Percentiles rank a stretch among this genome's conserved stretches.
Evolutionary conservation across 345 rosid genomes (phyloP).

Genomic region (Citrus reticulata): DNA sequence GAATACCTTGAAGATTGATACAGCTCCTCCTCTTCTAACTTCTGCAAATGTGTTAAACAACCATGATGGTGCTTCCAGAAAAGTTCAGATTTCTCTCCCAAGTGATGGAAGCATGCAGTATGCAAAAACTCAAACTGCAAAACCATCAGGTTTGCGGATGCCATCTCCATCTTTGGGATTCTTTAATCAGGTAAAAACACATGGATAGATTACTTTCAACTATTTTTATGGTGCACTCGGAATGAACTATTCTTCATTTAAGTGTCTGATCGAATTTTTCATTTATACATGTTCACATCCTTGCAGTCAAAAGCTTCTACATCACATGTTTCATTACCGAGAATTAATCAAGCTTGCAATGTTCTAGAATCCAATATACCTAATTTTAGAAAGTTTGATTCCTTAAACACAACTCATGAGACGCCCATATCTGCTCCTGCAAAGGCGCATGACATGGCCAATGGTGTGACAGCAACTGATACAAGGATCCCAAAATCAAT

Average conservation of each 20-base stretch:
- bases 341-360: constrained; percentile 30
- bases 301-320: constrained; percentile 65
- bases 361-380: constrained; percentile 29
- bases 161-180: constrained; percentile 90
- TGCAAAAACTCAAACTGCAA: constrained; percentile 35
- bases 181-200: constrained; percentile 61
- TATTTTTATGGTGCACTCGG: not conserved
- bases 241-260: not conserved
- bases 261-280: not conserved
- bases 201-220: not conserved
- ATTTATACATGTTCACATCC: constrained; percentile 14
- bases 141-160: constrained; percentile 83
- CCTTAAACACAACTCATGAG: constrained; percentile 30
- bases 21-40: constrained; percentile 28
- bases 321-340: constrained; percentile 29
- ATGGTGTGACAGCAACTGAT: constrained; percentile 20
- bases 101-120: constrained; percentile 23
- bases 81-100: constrained; percentile 27
- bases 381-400: constrained; percentile 21
- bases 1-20: constrained; percentile 25
- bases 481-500: constrained; percentile 12
- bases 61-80: constrained; percentile 24
- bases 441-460: constrained; percentile 20
- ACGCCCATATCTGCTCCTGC: constrained; percentile 24
- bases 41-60: constrained; percentile 26